Evolutionary conservation across 2,329 filamentous ascomycete species (phyloP), one percentile per base, ranked within the genome.

Genomic region (Aureobasidium subglaciale): DNA sequence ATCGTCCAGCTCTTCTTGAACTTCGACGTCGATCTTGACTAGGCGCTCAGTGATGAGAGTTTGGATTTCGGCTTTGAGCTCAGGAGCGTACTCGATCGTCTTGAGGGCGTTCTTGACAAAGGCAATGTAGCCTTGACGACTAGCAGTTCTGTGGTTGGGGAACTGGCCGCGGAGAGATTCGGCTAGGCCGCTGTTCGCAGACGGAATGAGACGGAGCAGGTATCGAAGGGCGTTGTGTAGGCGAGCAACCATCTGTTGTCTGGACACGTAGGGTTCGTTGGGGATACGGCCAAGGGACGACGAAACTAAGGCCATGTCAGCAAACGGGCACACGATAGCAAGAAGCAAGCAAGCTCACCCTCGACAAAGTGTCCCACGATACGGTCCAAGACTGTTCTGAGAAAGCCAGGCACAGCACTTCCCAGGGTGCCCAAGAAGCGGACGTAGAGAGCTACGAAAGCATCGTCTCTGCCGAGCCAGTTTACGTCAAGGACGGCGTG

Each of bases 1-100:
- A 63, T 97, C 91, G 60, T 97, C 90, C 64, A 97, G 76, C 65
- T 97, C 91, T 48, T 91, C 82, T 71, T 96, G 92, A 70, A 97
- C 93, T 67, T 96, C 88, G 1, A 95, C 90, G 67, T 99, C 93
- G 57, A 97, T 88, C 71, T 93, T 93, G 65, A 97, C 89, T 7
- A 97, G 78, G 59, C 88, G 85, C 63, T 92, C 87, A 38, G 90
- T 86, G 45, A 97, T 86, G 11, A 95, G 75, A 56, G 90, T 85
- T 60, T 96, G 79, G 22, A 97, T 84, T 59, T 95, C 88, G 7
- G 86, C 82, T 59, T 86, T 85, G 32, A 96, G 74, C 58, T 88
- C 85, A 0, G 89, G 85, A 1, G 87, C 82, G 66, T 96, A 96
- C 46, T 83, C 78, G 53, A 87, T 84, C 30, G 97, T 75, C 57